phyloP scores from a whole-genome alignment of 768 basidiomycete genomes.

The Porpolomopsis calyptriformis region DNA sequence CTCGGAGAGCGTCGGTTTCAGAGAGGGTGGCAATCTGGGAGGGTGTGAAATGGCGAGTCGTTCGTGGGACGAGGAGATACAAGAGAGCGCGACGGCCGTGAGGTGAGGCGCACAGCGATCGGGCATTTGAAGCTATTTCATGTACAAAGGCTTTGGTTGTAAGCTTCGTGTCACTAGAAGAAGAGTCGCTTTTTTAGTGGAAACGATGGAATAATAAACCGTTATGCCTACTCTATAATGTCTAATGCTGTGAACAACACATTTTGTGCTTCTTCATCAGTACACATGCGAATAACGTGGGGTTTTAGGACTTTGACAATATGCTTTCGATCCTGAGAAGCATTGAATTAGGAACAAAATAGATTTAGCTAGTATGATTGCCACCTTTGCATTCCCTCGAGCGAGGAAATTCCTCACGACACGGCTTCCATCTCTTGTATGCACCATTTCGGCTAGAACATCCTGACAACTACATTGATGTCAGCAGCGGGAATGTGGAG shows the following conservation, averaged over 20 bases:
- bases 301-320: slow-evolving; percentile 85
- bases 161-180: slow-evolving; percentile 77
- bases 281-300: slow-evolving; percentile 79
- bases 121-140: slow-evolving; percentile 50
- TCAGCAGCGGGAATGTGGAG: not conserved
- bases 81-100: slow-evolving; percentile 78
- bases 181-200: slow-evolving; percentile 4
- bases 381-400: slow-evolving; percentile 71
- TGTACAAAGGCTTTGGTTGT: slow-evolving; percentile 68
- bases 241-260: slow-evolving; percentile 87
- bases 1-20: slow-evolving; percentile 59
- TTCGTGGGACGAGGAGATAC: slow-evolving; percentile 75
- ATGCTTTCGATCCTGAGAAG: slow-evolving; percentile 66
- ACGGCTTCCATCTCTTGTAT: slow-evolving; percentile 85
- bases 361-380: not conserved
- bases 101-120: slow-evolving; percentile 45
- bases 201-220: not conserved
- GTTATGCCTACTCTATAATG: slow-evolving; percentile 61
- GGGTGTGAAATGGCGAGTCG: slow-evolving; percentile 80
- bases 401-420: slow-evolving; percentile 80
- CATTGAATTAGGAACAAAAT: not conserved
- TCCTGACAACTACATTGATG: slow-evolving; percentile 59
- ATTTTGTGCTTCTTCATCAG: slow-evolving; percentile 82
- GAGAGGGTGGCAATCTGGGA: slow-evolving; percentile 61
- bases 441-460: slow-evolving; percentile 82